phyloP scores from a whole-genome alignment of 345 rosid genomes.

The Melastoma malabathricum region DNA sequence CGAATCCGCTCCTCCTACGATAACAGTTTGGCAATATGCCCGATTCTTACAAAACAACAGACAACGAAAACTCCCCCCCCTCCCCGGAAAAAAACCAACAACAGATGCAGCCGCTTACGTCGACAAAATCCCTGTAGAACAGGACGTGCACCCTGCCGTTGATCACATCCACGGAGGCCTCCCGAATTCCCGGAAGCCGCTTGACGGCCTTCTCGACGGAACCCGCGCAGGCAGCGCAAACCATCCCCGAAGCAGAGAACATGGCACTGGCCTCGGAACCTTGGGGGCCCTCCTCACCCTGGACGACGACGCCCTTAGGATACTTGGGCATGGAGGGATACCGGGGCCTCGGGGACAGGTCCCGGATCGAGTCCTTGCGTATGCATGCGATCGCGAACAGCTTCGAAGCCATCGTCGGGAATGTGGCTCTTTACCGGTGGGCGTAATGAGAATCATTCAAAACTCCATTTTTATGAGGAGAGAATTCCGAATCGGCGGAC shows the following conservation, averaged over 20 bases:
- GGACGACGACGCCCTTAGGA: slow-evolving; percentile 33
- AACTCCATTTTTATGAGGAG: no score
- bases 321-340: slow-evolving; percentile 62
- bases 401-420: slow-evolving; percentile 59
- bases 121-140: slow-evolving; percentile 44
- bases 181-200: slow-evolving; percentile 64
- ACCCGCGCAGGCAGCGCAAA: slow-evolving; percentile 86
- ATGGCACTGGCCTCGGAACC: no score
- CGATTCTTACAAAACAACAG: no score
- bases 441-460: no score
- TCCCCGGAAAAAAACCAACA: no score
- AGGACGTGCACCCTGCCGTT: slow-evolving; percentile 54
- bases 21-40: not conserved
- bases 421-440: no score
- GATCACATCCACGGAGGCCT: slow-evolving; percentile 64
- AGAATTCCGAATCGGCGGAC: no score
- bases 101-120: slow-evolving; percentile 26
- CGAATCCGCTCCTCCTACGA: slow-evolving; percentile 74
- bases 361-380: slow-evolving; percentile 32
- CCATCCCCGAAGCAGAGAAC: slow-evolving; percentile 61
- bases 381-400: slow-evolving; percentile 52
- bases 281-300: slow-evolving; percentile 7
- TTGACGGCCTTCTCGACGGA: slow-evolving; percentile 87
- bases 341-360: slow-evolving; percentile 34
- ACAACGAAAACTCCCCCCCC: no score